These are phyloP conservation scores for Colletotrichum scovillei DNA, from an alignment of 2,329 filamentous ascomycete species.

Conservation along the genomic window DNA sequence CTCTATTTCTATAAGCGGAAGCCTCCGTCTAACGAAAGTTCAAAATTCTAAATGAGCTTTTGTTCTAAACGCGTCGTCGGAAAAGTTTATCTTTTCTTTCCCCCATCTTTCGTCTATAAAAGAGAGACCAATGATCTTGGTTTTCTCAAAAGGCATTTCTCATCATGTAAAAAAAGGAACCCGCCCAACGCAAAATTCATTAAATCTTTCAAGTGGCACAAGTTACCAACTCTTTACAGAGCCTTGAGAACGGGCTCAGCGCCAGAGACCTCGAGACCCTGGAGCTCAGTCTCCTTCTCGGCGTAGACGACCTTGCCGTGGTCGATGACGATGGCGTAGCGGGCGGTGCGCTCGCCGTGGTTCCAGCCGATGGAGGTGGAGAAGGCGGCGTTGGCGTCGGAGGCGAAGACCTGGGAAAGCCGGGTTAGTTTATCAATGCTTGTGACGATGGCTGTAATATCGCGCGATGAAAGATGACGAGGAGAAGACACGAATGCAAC, in stretches of 20 bases:
- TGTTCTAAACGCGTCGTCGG: background rate
- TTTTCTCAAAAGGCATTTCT: background rate
- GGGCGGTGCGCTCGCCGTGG: slow-evolving; percentile 77
- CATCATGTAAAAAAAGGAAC: background rate
- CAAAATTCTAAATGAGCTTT: background rate
- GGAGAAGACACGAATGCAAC: background rate
- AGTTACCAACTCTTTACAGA: slow-evolving; percentile 48
- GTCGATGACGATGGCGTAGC: slow-evolving; percentile 85
- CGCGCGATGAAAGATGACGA: background rate
- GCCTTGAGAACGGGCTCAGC: slow-evolving; percentile 66
- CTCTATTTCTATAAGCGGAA: background rate
- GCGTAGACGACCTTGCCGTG: slow-evolving; percentile 87
- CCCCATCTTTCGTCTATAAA: background rate
- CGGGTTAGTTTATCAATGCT: background rate
- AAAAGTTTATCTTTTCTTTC: background rate
- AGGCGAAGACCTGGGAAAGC: slow-evolving; percentile 74
- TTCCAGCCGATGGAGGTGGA: slow-evolving; percentile 83
- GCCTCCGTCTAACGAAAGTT: background rate
- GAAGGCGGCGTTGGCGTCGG: slow-evolving; percentile 77
- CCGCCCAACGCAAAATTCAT: background rate
- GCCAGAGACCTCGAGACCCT: slow-evolving; percentile 59
- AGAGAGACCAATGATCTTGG: background rate
- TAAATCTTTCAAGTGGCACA: background rate
- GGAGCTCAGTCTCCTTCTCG: slow-evolving; percentile 72
- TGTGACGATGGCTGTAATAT: background rate